Percentiles rank a stretch among this genome's conserved stretches.
phyloP scores from a whole-genome alignment of 2,329 filamentous ascomycete genomes.

The Ceratocystis huliohia region DNA sequence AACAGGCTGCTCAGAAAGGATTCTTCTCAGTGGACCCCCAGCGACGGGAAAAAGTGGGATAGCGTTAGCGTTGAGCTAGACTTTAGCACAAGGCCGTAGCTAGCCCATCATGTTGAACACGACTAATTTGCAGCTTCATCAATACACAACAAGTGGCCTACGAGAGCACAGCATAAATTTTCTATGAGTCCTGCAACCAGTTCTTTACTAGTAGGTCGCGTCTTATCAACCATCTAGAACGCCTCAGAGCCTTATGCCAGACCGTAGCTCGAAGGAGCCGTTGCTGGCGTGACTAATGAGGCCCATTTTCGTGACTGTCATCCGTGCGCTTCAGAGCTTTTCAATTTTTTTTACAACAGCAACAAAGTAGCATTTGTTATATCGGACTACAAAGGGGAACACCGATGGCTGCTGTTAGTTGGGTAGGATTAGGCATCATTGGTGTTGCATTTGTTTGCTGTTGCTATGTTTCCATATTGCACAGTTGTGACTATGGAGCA shows the following conservation, averaged over 20 bases:
- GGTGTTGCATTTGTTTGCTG: no score
- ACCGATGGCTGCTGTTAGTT: no score
- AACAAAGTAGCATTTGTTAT: background rate
- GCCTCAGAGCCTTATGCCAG: background rate
- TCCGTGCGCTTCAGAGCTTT: background rate
- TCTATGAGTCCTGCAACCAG: no score
- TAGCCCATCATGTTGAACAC: no score
- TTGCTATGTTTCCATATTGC: no score
- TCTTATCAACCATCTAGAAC: background rate
- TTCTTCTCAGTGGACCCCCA: background rate
- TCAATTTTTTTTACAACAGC: background rate
- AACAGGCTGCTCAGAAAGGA: background rate
- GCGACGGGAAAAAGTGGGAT: background rate
- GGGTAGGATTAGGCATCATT: no score
- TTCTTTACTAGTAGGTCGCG: background rate
- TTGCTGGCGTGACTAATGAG: background rate
- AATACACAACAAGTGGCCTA: no score
- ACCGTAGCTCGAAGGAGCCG: background rate
- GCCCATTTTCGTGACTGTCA: background rate
- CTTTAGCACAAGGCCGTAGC: background rate
- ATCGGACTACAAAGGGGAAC: no score
- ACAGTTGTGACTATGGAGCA: no score
- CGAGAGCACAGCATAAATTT: no score
- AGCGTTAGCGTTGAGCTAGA: background rate
- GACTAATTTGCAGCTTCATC: no score